These are phyloP conservation scores for Leptographium procerum DNA, from an alignment of 2,329 filamentous ascomycete species.

Conservation along the genomic window DNA sequence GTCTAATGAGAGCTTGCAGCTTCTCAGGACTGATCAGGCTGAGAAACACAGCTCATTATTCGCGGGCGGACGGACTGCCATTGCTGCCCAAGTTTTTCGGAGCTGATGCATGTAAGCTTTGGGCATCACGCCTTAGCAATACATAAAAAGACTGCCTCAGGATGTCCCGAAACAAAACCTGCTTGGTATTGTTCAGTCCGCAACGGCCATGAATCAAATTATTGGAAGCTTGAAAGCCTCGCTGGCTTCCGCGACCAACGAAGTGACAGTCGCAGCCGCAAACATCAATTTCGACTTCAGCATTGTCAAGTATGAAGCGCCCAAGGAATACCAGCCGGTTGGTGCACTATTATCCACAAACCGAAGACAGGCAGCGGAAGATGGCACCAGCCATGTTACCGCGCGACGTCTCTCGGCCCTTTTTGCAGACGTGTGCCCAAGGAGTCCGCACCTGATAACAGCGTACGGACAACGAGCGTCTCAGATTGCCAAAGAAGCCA, in stretches of 20 bases:
- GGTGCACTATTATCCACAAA: slow-evolving; percentile 18
- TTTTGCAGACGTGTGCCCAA: slow-evolving; percentile 23
- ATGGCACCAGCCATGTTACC: slow-evolving; percentile 22
- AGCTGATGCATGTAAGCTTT: too few species aligned
- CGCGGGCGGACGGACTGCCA: too few species aligned
- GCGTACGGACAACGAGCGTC: slow-evolving; percentile 23
- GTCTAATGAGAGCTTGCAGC: too few species aligned
- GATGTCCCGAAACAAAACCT: too few species aligned
- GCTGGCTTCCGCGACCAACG: background rate
- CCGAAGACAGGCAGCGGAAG: slow-evolving; percentile 24
- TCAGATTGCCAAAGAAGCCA: slow-evolving; percentile 16
- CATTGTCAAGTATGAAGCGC: slow-evolving; percentile 27
- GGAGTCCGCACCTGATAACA: slow-evolving; percentile 20
- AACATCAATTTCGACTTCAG: slow-evolving; percentile 31
- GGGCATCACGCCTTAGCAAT: too few species aligned
- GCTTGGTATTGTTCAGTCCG: too few species aligned
- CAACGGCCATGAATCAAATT: background rate
- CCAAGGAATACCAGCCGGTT: slow-evolving; percentile 22
- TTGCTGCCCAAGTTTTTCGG: too few species aligned
- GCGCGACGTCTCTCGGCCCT: slow-evolving; percentile 28
- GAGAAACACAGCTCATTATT: too few species aligned
- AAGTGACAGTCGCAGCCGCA: slow-evolving; percentile 3
- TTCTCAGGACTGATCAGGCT: too few species aligned
- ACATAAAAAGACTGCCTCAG: too few species aligned
- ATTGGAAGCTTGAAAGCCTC: background rate